A percentile compares a stretch with the other conserved stretches of the same genome.
Conservation (phyloP, 1,284 basidiomycete species). For the Ganoderma leucocontextum region DNA sequence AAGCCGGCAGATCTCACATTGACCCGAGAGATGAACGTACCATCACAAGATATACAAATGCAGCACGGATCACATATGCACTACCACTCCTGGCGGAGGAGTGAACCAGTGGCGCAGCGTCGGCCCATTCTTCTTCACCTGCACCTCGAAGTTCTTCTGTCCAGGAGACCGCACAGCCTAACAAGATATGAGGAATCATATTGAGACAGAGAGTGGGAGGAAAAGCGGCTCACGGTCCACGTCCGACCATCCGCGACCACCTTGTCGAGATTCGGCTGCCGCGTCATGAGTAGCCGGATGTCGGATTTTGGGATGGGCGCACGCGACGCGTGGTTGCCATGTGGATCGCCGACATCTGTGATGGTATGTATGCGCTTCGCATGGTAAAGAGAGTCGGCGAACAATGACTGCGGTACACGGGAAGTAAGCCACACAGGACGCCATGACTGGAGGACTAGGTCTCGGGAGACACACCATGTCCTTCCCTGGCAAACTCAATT, state of each 20-base stretch:
- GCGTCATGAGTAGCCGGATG: conserved; percentile 52
- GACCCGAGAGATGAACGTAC: neutral
- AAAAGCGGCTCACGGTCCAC: conserved; percentile 58
- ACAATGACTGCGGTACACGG: conserved; percentile 33
- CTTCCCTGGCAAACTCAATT: conserved; percentile 57
- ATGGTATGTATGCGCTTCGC: conserved; percentile 55
- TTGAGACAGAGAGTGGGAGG: neutral
- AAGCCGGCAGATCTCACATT: neutral
- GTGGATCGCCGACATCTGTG: conserved; percentile 55
- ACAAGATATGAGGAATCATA: neutral
- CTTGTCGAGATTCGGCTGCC: conserved; percentile 50
- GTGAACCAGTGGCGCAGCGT: conserved; percentile 40
- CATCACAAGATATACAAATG: neutral
- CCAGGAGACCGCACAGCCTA: conserved; percentile 28
- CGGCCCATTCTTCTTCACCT: conserved; percentile 33
- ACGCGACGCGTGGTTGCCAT: conserved; percentile 53
- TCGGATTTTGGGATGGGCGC: conserved; percentile 50
- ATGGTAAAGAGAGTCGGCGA: conserved; percentile 44
- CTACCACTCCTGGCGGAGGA: conserved; percentile 27
- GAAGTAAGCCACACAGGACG: conserved; percentile 4
- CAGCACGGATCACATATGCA: neutral
- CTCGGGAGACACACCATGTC: conserved; percentile 53
- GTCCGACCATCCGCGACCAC: conserved; percentile 61
- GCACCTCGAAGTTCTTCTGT: conserved; percentile 26
- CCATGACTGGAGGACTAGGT: conserved; percentile 1